Percentiles rank a stretch among this genome's conserved stretches.
These are phyloP conservation scores for Carallia pectinifolia DNA, from an alignment of 345 rosid species.

Conservation along the genomic window DNA sequence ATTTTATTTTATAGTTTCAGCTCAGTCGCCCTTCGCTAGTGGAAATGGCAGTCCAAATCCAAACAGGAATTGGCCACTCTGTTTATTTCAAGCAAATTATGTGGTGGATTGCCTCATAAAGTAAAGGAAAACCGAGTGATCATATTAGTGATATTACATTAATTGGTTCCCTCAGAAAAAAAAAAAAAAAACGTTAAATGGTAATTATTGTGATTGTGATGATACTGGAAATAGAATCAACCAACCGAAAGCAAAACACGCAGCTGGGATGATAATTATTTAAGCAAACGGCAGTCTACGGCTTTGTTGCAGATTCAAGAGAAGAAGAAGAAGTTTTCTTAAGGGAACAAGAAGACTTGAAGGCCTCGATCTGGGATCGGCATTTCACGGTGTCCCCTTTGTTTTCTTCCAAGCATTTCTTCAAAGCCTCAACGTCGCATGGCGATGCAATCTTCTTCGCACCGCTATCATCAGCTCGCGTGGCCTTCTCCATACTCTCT, in stretches of 20 bases:
- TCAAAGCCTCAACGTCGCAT: constrained; percentile 79
- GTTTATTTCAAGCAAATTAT: too few species aligned
- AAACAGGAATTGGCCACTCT: too few species aligned
- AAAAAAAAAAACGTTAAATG: too few species aligned
- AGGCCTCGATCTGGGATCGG: constrained; percentile 72
- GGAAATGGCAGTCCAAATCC: too few species aligned
- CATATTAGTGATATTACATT: too few species aligned
- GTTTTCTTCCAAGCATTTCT: constrained; percentile 87
- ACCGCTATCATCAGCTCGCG: neutral
- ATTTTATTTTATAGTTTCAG: too few species aligned
- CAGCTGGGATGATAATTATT: neutral
- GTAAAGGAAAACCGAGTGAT: too few species aligned
- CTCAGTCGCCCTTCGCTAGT: too few species aligned
- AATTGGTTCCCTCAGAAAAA: too few species aligned
- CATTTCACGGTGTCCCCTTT: constrained; percentile 73
- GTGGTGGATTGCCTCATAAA: too few species aligned
- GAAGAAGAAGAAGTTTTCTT: constrained; percentile 41
- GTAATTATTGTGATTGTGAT: too few species aligned
- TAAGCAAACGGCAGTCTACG: neutral
- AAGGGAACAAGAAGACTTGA: constrained; percentile 65
- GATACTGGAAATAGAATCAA: neutral
- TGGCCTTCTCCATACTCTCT: constrained; percentile 32
- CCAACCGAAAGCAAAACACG: neutral
- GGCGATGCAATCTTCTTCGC: constrained; percentile 54
- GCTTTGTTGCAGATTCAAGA: constrained; percentile 2